Evolutionary conservation across 2,329 filamentous ascomycete genomes (phyloP), one percentile per base, ranked within the genome.

Genomic region (Penicillium sp.): DNA sequence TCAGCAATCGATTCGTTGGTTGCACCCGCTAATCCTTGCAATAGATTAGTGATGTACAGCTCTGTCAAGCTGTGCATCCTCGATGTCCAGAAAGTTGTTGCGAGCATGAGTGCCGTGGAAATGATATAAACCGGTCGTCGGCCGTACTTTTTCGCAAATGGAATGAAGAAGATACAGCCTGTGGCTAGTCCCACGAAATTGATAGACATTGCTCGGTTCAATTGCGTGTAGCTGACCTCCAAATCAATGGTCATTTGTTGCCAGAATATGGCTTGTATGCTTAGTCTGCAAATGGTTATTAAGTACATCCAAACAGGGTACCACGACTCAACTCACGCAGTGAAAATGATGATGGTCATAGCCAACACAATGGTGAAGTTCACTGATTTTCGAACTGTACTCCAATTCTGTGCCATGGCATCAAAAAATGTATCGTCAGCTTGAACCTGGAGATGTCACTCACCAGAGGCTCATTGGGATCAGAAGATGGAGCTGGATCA

Each of bases 191-290:
- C 74, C 1, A 73, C 79, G 50, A 68, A 79, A n/a, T 74, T 76
- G 5, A 77, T 73, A 1, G 79, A 81, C 57, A 75, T 77, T 2
- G 73, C 72, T 43, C 77, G 71, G 48, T 80, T 83, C 34, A 82
- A 57, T 1, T 73, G 62, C 0, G 63, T 59, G 54, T 72, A 75
- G 31, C 66, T 73, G 54, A 79, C 77, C 16, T 73, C 63, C 1
- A 83, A 68, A 51, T 82, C 73, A 1, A 66, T 52, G 10, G 74
- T 71, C 71, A 81, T 74, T n/a, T 75, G 68, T 1, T 73, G 75
- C 79, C 79, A 81, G 22, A 75, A 75, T 2, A 75, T 70, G 1
- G 67, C 50, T 27, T 77, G 77, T 14, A 75, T 75, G 1, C 75
- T 71, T 43, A 78, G 47, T 1, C 68, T 70, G 16, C 14, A 42